Percentiles rank a stretch among this genome's conserved stretches.
Conservation (phyloP, 1,284 basidiomycete genomes). For the Peniophora sp. region DNA sequence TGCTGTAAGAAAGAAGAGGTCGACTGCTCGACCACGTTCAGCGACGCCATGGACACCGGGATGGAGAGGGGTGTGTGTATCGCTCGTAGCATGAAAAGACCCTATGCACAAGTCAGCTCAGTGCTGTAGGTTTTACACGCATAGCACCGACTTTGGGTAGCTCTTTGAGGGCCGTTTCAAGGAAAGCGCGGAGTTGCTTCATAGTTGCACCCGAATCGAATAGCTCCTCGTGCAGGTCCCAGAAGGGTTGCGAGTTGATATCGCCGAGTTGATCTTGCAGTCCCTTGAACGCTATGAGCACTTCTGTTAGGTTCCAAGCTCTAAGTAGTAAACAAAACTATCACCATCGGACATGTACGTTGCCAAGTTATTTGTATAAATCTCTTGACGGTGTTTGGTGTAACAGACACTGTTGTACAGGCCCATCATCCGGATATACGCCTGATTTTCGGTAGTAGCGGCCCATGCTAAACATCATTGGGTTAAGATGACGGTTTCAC, state of each 20-base stretch:
- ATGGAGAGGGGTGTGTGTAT: slow-evolving; percentile 63
- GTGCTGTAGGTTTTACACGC: not conserved
- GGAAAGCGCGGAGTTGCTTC: not conserved
- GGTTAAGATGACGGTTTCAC: not conserved
- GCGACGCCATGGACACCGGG: slow-evolving; percentile 64
- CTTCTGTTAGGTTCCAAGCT: not conserved
- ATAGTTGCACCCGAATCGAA: not conserved
- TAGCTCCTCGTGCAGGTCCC: not conserved
- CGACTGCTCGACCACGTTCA: slow-evolving; percentile 61
- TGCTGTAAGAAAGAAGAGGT: slow-evolving; percentile 46
- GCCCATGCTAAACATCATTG: not conserved
- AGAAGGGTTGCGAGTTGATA: not conserved
- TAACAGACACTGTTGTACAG: not conserved
- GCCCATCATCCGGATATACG: not conserved
- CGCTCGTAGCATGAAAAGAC: slow-evolving; percentile 36
- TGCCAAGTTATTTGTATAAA: not conserved
- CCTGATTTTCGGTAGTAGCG: not conserved
- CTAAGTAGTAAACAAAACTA: not conserved
- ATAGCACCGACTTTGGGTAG: not conserved
- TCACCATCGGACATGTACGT: not conserved
- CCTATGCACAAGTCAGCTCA: not conserved
- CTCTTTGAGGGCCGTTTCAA: not conserved
- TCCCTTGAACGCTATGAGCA: not conserved
- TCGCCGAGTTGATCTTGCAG: too few relatives aligned
- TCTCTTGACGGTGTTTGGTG: not conserved